Evolutionary conservation across 2,329 filamentous ascomycete species (phyloP).

Genomic region (Thelonectria discophora): DNA sequence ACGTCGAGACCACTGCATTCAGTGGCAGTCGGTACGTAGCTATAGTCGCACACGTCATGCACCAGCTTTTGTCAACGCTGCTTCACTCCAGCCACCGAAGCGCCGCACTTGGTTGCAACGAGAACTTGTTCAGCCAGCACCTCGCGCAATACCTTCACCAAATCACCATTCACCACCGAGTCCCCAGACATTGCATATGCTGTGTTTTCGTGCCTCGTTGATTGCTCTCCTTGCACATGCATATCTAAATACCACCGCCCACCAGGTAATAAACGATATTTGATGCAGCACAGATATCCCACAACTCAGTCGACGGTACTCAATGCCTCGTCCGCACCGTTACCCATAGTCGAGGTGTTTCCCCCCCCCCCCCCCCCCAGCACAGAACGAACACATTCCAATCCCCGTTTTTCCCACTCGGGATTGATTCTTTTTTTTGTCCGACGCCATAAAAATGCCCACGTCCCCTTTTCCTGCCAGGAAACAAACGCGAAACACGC

Average conservation of each 20-base stretch:
- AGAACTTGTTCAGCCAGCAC: neutral
- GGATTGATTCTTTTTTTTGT: constrained; percentile 30
- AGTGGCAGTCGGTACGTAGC: too few relatives aligned
- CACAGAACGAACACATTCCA: constrained; percentile 34
- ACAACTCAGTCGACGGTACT: too few relatives aligned
- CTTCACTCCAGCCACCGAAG: neutral
- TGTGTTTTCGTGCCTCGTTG: constrained; percentile 15
- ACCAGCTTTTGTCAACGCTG: too few relatives aligned
- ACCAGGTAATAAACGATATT: constrained; percentile 21
- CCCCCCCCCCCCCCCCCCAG: too few relatives aligned
- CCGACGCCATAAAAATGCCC: constrained; percentile 31
- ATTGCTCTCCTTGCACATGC: constrained; percentile 28
- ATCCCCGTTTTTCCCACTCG: constrained; percentile 23
- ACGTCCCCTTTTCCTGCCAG: constrained; percentile 30
- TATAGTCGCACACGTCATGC: too few relatives aligned
- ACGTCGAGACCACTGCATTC: too few relatives aligned
- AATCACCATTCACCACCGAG: neutral
- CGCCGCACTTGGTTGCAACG: too few relatives aligned
- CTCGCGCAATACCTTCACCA: neutral
- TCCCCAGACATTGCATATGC: neutral
- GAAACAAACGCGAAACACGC: too few relatives aligned
- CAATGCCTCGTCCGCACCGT: constrained; percentile 28
- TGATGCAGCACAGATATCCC: constrained; percentile 32
- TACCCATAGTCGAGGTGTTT: too few relatives aligned
- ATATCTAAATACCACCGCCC: constrained; percentile 1